Base-by-base conservation (phyloP, 208 protist genomes). In the Novymonas esmeraldas region DNA sequence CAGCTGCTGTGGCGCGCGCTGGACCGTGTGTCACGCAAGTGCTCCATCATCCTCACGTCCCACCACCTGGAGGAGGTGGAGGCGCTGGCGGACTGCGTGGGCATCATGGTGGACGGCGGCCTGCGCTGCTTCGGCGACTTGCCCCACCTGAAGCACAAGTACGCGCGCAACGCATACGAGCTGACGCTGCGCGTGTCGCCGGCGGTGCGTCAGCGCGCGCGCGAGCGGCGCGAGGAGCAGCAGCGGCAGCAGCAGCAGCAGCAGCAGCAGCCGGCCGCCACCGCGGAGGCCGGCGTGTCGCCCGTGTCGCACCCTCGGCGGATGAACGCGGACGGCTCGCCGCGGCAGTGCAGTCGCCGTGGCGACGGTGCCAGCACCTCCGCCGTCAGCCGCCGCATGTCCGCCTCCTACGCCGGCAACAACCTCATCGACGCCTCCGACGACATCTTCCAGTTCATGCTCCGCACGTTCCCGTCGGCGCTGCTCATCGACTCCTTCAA, bases 61-160 rank as follows among this genome's bases (percentile, higher is more conserved):
- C 95, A 98, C 58, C 90, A 96, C 46, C 80, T 98, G 72, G 92
- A 95, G 50, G 95, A 98, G 74, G 85, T 88, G 39, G 92, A 97
- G 67, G 90, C 89, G 0, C 68, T 98, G 10, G 85, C 82, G 22
- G 55, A 87, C 60, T 78, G 88, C 51, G 76, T 98, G 2, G 91
- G 75, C 41, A 98, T 98, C 52, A 98, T 98, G 89, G 78, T 80
- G 20, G 73, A 89, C 56, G 95, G 96, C 51, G 64, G 58, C n/a
- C 66, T 98, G 11, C 78, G 78, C 13, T 97, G 91, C 66, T 59
- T 98, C 22, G 97, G 97, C 26, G 82, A 76, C 24, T 72, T 80
- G 41, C 77, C 87, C 46, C 87, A 95, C 49, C 73, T 98, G 45
- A 93, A 93, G 76, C 52, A 70, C 41, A 93, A 93, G 65, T 95